Conservation (phyloP, 73 alveolate species). For the Breviolum minutum region DNA sequence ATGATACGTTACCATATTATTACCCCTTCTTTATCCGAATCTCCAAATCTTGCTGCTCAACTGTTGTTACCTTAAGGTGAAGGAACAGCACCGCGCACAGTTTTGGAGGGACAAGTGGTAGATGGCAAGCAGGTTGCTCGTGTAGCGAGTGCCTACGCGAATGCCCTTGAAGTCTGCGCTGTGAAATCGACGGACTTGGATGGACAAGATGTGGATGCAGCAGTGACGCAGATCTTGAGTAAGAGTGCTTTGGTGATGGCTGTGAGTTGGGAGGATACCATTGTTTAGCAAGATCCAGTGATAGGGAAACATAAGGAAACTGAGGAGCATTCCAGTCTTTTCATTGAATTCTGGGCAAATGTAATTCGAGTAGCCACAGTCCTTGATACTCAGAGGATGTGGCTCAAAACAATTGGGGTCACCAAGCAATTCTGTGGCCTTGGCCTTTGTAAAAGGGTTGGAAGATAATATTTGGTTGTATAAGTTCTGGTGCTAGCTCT, state of each 20-base stretch:
- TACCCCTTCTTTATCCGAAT: background rate
- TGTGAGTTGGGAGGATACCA: no score
- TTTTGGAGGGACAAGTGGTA: slow-evolving; percentile 29
- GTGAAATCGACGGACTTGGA: background rate
- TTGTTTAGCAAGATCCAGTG: no score
- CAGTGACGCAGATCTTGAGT: background rate
- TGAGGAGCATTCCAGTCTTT: no score
- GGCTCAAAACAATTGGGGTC: no score
- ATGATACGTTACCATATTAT: background rate
- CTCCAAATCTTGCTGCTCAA: background rate
- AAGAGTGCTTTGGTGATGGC: background rate
- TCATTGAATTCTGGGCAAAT: no score
- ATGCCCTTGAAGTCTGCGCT: slow-evolving; percentile 7
- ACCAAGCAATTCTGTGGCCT: no score
- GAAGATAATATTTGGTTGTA: no score
- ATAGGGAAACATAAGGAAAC: no score
- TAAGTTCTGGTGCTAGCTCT: no score
- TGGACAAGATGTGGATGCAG: slow-evolving; percentile 33
- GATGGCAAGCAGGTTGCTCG: slow-evolving; percentile 47
- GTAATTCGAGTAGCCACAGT: no score
- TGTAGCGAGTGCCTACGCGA: slow-evolving; percentile 34
- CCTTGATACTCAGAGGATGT: no score
- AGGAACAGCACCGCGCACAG: background rate
- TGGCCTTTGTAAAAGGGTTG: no score
- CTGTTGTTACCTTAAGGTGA: background rate